These are phyloP conservation scores for Aquilaria agallochum DNA, from an alignment of 441 rosid genomes.

Conservation along the genomic window DNA sequence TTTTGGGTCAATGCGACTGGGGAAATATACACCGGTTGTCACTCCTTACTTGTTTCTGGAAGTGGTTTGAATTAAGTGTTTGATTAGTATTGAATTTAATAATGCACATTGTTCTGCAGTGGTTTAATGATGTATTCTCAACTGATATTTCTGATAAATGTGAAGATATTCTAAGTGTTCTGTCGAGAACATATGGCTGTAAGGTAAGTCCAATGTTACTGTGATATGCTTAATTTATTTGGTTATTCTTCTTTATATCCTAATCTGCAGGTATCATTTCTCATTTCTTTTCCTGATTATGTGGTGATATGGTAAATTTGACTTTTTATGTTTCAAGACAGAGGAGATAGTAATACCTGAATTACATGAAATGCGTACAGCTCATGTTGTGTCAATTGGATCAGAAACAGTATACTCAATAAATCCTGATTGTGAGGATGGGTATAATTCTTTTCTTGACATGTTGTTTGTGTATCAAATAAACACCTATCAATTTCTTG, in stretches of 20 bases:
- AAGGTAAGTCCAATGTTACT: conserved; percentile 42
- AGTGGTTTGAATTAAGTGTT: neutral
- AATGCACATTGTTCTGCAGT: conserved; percentile 41
- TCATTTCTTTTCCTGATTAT: no score
- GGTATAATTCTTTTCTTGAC: conserved; percentile 39
- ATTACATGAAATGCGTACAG: conserved; percentile 74
- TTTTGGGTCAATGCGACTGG: conserved; percentile 64
- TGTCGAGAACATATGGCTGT: conserved; percentile 66
- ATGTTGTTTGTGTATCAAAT: no score
- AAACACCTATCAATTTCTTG: no score
- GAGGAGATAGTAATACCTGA: conserved; percentile 85
- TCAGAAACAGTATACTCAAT: conserved; percentile 34
- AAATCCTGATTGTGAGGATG: conserved; percentile 59
- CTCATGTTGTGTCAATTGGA: conserved; percentile 83
- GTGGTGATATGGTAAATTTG: neutral
- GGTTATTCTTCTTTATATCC: neutral
- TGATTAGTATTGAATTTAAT: conserved; percentile 7
- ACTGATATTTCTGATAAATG: conserved; percentile 74
- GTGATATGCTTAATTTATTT: neutral
- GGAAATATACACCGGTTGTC: conserved; percentile 67
- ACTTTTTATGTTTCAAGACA: conserved; percentile 36
- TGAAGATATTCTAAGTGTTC: conserved; percentile 60
- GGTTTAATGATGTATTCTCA: conserved; percentile 87
- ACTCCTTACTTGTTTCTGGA: conserved; percentile 17
- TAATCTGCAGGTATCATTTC: conserved; percentile 1